Conservation (phyloP, 2,329 filamentous ascomycete species). For the Talaromyces sp. region DNA sequence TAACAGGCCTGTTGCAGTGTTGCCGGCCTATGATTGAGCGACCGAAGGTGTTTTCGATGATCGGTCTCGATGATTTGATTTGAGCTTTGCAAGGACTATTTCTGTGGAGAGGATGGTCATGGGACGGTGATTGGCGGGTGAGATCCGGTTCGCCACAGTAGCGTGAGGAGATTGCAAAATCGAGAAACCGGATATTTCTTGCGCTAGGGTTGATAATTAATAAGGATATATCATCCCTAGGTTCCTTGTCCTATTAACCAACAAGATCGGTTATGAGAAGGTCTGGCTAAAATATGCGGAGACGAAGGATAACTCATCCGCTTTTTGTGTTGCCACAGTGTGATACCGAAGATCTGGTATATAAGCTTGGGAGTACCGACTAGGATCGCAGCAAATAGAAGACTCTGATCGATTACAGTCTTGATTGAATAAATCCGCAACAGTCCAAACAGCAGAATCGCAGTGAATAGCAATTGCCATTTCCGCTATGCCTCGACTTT, state of each 20-base stretch:
- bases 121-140: background rate
- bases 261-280: background rate
- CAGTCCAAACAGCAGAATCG: background rate
- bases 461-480: background rate
- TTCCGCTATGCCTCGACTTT: background rate
- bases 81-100: background rate
- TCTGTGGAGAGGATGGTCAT: background rate
- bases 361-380: background rate
- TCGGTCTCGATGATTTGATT: background rate
- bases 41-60: background rate
- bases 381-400: background rate
- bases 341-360: background rate
- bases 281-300: background rate
- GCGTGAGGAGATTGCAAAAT: background rate
- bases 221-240: background rate
- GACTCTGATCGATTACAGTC: background rate
- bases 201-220: background rate
- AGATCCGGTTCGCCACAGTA: background rate
- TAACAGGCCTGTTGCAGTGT: background rate
- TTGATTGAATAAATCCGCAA: background rate
- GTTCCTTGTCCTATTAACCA: background rate
- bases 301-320: background rate
- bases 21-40: background rate
- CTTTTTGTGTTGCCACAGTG: constrained; percentile 1
- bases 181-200: background rate